Evolutionary conservation across 2,329 filamentous ascomycete species (phyloP).

Genomic region (Pseudogymnoascus sp.): DNA sequence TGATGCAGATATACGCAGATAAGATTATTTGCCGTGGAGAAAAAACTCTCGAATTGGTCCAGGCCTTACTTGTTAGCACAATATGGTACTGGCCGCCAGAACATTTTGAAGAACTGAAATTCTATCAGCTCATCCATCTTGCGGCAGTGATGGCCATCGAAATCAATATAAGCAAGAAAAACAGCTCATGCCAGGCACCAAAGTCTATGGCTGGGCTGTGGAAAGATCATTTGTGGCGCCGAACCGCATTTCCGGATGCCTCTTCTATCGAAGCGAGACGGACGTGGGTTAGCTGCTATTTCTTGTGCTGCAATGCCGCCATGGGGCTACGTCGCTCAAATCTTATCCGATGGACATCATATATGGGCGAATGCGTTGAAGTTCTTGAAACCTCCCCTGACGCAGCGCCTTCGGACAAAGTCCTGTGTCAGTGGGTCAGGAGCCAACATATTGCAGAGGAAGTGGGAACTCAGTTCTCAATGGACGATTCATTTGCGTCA

Average conservation of each 20-base stretch:
- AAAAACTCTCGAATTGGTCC: constrained; percentile 43
- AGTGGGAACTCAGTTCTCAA: constrained; percentile 45
- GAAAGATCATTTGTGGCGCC: constrained; percentile 35
- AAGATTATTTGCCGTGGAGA: constrained; percentile 39
- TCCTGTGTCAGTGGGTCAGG: constrained; percentile 34
- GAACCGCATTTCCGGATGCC: constrained; percentile 27
- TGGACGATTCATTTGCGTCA: constrained; percentile 33
- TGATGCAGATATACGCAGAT: constrained; percentile 39
- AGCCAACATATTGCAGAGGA: constrained; percentile 45
- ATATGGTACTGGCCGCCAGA: constrained; percentile 42
- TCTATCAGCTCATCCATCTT: constrained; percentile 44
- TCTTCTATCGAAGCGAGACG: constrained; percentile 28
- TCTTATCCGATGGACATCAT: constrained; percentile 34
- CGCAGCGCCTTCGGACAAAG: constrained; percentile 32
- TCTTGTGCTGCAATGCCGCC: constrained; percentile 32
- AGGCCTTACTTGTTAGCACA: constrained; percentile 39
- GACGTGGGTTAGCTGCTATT: constrained; percentile 29
- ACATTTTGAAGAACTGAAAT: constrained; percentile 38
- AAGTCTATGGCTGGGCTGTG: constrained; percentile 32
- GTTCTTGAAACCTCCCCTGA: constrained; percentile 33
- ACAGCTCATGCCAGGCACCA: constrained; percentile 15
- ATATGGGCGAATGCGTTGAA: constrained; percentile 37
- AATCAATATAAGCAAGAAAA: constrained; percentile 28
- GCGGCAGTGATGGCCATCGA: constrained; percentile 40
- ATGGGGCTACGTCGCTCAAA: constrained; percentile 37